phyloP scores from a whole-genome alignment of 2,329 filamentous ascomycete species.

The Metarhizium sp. region DNA sequence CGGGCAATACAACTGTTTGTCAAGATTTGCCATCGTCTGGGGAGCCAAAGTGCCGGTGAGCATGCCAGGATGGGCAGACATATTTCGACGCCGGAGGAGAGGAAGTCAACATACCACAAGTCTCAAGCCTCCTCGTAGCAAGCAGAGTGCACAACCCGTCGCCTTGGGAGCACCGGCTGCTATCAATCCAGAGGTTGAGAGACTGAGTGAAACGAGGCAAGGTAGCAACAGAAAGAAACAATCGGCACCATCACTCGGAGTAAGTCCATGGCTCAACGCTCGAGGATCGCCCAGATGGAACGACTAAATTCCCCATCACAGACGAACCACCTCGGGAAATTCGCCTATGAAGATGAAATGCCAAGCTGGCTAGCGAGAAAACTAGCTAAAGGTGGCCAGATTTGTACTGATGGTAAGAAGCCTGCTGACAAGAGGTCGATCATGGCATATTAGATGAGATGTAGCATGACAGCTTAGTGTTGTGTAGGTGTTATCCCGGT shows the following conservation, averaged over 20 bases:
- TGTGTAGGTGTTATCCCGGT: slow-evolving; percentile 48
- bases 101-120: neutral
- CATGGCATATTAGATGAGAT: neutral
- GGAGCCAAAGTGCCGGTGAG: neutral
- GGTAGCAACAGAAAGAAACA: neutral
- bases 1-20: neutral
- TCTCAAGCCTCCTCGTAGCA: neutral
- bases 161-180: neutral
- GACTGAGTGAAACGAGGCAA: neutral
- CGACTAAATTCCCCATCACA: neutral
- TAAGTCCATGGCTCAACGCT: neutral
- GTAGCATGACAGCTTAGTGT: neutral
- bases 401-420: slow-evolving; percentile 7
- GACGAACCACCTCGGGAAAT: slow-evolving; percentile 6
- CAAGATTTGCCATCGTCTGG: neutral
- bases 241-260: neutral
- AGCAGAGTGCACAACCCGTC: neutral
- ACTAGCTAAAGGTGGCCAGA: slow-evolving; percentile 3
- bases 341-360: slow-evolving; percentile 6
- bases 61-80: neutral
- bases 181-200: neutral
- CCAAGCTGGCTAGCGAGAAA: slow-evolving; percentile 5
- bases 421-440: neutral
- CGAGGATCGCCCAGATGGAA: neutral
- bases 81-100: neutral